phyloP scores from a whole-genome alignment of 495 filamentous ascomycete species.

The Talaromyces borbonicus region DNA sequence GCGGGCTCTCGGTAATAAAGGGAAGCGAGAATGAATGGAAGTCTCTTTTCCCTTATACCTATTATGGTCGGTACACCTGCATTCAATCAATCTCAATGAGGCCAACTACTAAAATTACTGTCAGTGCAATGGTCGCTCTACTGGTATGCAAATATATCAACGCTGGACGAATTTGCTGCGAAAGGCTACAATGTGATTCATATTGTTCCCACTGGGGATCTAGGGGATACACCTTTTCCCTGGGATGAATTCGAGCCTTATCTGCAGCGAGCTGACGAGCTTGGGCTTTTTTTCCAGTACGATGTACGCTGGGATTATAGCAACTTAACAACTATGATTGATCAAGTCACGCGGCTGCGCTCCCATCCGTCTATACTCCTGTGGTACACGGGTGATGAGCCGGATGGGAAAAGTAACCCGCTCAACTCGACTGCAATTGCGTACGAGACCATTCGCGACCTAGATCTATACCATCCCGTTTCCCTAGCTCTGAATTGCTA shows the following conservation, averaged over 20 bases:
- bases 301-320: constrained; percentile 53
- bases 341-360: constrained; percentile 43
- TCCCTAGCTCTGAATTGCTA: constrained; percentile 59
- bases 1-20: constrained; percentile 36
- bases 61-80: constrained; percentile 45
- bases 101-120: constrained; percentile 15
- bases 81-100: constrained; percentile 11
- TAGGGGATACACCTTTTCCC: constrained; percentile 17
- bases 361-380: constrained; percentile 46
- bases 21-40: constrained; percentile 30
- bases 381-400: constrained; percentile 62
- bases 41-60: constrained; percentile 53
- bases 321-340: constrained; percentile 41
- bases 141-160: neutral
- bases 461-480: constrained; percentile 64
- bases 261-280: constrained; percentile 44
- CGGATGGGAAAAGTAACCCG: constrained; percentile 54
- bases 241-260: constrained; percentile 33
- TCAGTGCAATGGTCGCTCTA: constrained; percentile 1
- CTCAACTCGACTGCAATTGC: constrained; percentile 33
- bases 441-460: constrained; percentile 37
- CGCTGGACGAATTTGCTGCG: constrained; percentile 20
- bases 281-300: constrained; percentile 55
- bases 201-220: constrained; percentile 28
- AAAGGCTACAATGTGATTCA: constrained; percentile 47